These are phyloP conservation scores for Parachaetomium inaequale DNA, from an alignment of 495 filamentous ascomycete genomes.

Conservation along the genomic window DNA sequence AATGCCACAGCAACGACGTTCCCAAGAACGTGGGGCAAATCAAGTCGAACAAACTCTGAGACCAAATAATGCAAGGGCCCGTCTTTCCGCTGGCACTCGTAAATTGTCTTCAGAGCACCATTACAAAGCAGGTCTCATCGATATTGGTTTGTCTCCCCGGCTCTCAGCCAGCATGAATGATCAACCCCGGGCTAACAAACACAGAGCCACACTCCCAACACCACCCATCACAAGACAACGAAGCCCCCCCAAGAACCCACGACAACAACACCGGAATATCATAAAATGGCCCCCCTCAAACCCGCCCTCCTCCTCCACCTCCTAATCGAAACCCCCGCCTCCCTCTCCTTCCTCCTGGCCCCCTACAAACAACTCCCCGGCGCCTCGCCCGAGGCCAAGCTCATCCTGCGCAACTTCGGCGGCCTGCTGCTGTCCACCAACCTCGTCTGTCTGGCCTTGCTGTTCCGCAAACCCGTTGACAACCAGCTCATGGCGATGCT, in stretches of 20 bases:
- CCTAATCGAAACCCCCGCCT: slow-evolving; percentile 23
- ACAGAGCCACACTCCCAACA: too few species aligned
- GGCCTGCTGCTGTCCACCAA: slow-evolving; percentile 38
- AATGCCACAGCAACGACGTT: not conserved
- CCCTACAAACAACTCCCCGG: slow-evolving; percentile 24
- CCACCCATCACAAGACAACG: not conserved
- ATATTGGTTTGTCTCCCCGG: too few species aligned
- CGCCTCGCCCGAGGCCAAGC: slow-evolving; percentile 29
- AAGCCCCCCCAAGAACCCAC: not conserved
- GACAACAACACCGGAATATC: not conserved
- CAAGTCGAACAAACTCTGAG: not conserved
- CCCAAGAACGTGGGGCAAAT: not conserved
- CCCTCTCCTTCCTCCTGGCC: slow-evolving; percentile 23
- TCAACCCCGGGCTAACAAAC: too few species aligned
- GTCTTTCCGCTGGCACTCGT: too few species aligned
- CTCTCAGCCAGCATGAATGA: too few species aligned
- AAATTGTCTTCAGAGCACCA: too few species aligned
- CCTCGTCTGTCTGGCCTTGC: slow-evolving; percentile 26
- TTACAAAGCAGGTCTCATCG: too few species aligned
- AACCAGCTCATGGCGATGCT: slow-evolving; percentile 22
- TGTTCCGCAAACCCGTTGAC: not conserved
- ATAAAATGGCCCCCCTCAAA: not conserved
- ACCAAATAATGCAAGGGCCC: too few species aligned
- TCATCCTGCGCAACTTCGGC: slow-evolving; percentile 41
- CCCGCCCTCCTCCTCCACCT: slow-evolving; percentile 27